Conservation (phyloP, 164 flowering plant species). For the Platanus orientalis region DNA sequence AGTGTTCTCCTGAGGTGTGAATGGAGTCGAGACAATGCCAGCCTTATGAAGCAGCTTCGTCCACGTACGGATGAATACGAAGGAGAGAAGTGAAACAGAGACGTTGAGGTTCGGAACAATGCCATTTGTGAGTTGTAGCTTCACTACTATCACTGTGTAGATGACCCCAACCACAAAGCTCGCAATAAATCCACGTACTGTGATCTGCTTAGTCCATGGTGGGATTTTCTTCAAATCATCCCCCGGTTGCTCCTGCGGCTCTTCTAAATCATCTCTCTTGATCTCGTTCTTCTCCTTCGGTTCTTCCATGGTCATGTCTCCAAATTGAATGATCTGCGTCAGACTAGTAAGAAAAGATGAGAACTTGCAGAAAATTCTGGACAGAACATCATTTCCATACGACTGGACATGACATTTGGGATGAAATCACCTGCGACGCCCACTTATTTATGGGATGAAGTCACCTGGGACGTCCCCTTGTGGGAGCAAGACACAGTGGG, state of each 20-base stretch:
- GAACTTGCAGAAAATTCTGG: no score
- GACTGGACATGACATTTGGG: no score
- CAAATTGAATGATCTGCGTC: no score
- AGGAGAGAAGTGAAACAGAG: conserved; percentile 89
- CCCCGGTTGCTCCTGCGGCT: neutral
- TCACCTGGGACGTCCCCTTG: no score
- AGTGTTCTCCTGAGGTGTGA: conserved; percentile 87
- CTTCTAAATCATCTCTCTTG: no score
- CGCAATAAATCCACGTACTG: conserved; percentile 62
- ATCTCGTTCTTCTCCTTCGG: no score
- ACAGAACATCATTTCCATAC: no score
- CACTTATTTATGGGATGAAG: no score
- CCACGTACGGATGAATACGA: conserved; percentile 64
- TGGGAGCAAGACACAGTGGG: no score
- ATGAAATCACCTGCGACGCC: no score
- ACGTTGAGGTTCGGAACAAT: conserved; percentile 76
- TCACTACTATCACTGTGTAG: conserved; percentile 77
- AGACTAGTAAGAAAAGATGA: no score
- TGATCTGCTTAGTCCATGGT: conserved; percentile 81
- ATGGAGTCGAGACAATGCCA: conserved; percentile 54
- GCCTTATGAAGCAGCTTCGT: conserved; percentile 51
- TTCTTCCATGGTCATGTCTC: no score
- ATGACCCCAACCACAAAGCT: conserved; percentile 62
- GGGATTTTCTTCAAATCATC: conserved; percentile 20
- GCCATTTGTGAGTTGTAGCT: conserved; percentile 83